phyloP scores from a whole-genome alignment of 164 flowering plant genomes.

The Annona cherimola region DNA sequence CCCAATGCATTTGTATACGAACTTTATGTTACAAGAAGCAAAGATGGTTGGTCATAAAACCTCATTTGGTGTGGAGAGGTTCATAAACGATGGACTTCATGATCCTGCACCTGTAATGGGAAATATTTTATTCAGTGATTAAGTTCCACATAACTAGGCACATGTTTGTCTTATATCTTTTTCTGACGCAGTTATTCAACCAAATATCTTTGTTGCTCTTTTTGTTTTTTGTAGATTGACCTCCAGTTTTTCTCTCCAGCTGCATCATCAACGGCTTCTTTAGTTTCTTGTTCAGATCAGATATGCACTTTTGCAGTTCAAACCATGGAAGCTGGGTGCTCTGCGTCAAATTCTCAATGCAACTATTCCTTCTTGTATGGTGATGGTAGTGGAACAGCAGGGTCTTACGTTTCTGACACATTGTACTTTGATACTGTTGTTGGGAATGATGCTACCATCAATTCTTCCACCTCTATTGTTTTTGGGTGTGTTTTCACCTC shows the following conservation, averaged over 20 bases:
- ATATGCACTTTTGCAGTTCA: conserved; percentile 53
- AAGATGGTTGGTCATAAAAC: not conserved
- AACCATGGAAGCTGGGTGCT: conserved; percentile 59
- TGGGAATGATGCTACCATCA: conserved; percentile 37
- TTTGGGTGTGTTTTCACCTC: conserved; percentile 59
- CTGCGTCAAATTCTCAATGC: conserved; percentile 43
- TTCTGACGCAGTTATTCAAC: not conserved
- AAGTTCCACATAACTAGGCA: not conserved
- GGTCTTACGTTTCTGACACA: conserved; percentile 73
- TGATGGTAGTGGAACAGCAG: conserved; percentile 93
- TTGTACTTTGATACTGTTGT: conserved; percentile 48
- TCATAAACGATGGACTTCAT: not conserved
- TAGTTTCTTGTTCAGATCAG: conserved; percentile 57
- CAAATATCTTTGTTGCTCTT: not conserved
- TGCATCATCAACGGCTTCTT: conserved; percentile 57
- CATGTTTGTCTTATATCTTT: not conserved
- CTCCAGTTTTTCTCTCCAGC: conserved; percentile 62
- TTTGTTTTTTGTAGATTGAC: conserved; percentile 42
- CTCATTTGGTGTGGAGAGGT: not conserved
- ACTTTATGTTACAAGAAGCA: too few relatives aligned
- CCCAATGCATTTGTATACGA: too few relatives aligned
- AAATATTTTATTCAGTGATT: not conserved
- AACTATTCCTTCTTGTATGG: conserved; percentile 78
- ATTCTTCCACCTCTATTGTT: conserved; percentile 61
- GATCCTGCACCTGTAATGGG: not conserved